Percentiles rank a stretch among this genome's conserved stretches.
Evolutionary conservation across 345 rosid genomes (phyloP).

Genomic region (Corymbia maculata): DNA sequence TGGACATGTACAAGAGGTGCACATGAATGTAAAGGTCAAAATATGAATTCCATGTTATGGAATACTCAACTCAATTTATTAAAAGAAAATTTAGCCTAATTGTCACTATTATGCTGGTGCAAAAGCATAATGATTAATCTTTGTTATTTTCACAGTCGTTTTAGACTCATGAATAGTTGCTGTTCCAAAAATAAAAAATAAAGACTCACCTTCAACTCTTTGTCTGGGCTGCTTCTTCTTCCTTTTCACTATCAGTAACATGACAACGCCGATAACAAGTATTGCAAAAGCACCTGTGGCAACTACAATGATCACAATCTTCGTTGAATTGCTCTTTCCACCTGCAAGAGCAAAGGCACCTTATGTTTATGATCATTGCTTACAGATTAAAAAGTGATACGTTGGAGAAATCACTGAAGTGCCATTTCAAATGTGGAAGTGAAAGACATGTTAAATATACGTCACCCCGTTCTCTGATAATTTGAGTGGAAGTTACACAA

Average conservation of each 20-base stretch:
- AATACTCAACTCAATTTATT: too few relatives aligned
- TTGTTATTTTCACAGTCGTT: background rate
- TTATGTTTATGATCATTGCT: background rate
- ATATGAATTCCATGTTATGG: too few relatives aligned
- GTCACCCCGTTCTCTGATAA: rapidly evolving
- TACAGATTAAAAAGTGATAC: too few relatives aligned
- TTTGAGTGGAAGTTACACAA: rapidly evolving
- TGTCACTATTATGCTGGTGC: too few relatives aligned
- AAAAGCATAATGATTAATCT: too few relatives aligned
- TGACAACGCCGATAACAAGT: background rate
- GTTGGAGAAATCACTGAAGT: too few relatives aligned
- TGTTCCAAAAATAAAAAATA: background rate
- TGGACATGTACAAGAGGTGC: too few relatives aligned
- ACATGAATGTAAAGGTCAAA: too few relatives aligned
- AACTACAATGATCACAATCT: background rate
- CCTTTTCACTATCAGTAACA: background rate
- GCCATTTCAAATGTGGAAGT: too few relatives aligned
- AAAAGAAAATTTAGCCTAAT: too few relatives aligned
- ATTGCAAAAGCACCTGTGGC: background rate
- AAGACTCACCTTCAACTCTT: background rate
- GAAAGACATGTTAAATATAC: too few relatives aligned
- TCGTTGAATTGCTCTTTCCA: background rate
- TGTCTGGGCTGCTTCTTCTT: background rate
- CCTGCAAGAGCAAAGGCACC: background rate
- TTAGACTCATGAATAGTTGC: background rate